Conservation (phyloP, 257 asterid genomes). For the Solanum boliviense region DNA sequence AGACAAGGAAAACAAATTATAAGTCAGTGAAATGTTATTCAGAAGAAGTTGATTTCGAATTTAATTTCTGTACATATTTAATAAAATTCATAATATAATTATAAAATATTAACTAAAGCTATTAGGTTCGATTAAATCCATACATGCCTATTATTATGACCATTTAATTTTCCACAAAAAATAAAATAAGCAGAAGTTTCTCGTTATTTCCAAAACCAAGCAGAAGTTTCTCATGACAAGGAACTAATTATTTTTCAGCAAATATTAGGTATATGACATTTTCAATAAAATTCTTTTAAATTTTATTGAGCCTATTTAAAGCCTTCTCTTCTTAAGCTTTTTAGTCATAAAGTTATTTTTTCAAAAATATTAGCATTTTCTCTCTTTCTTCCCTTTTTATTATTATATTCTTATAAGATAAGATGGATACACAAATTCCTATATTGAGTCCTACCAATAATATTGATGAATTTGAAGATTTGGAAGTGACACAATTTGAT, state of each 20-base stretch:
- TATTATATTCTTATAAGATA: background rate
- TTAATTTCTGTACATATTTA: no score
- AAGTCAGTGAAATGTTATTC: no score
- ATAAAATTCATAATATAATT: no score
- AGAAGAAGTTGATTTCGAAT: no score
- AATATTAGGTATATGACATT: background rate
- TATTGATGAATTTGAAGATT: background rate
- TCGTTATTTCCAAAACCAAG: background rate
- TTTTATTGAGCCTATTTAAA: background rate
- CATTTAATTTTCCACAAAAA: background rate
- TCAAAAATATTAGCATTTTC: background rate
- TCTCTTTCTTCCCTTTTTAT: background rate
- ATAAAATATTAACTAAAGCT: background rate
- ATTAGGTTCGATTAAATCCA: no score
- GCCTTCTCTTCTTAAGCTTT: background rate
- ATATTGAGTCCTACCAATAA: background rate
- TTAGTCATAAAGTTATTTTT: background rate
- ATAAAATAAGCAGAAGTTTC: background rate
- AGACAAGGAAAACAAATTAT: no score
- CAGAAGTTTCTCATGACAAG: background rate
- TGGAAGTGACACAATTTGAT: constrained; percentile 7
- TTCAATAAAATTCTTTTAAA: background rate
- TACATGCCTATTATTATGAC: background rate
- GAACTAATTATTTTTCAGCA: background rate
- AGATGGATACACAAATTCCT: background rate